These are phyloP conservation scores for Lachnellula hyalina DNA, from an alignment of 2,329 filamentous ascomycete species.

Conservation along the genomic window DNA sequence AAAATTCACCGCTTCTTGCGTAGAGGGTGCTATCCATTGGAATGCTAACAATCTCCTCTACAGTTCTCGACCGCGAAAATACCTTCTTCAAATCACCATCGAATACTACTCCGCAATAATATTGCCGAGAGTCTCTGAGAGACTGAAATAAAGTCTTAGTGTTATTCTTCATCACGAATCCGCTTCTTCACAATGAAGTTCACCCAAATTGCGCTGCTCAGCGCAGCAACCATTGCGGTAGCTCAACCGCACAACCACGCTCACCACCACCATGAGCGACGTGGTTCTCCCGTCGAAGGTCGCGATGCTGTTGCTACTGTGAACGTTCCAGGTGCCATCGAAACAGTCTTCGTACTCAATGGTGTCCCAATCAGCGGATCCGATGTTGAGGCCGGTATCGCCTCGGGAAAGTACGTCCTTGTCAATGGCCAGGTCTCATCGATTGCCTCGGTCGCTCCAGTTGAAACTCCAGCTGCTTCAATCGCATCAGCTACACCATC, in stretches of 20 bases:
- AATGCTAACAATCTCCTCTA: constrained; percentile 19
- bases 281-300: constrained; percentile 45
- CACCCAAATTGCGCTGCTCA: constrained; percentile 23
- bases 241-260: constrained; percentile 57
- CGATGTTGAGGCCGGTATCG: constrained; percentile 67
- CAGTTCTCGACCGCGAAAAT: constrained; percentile 11
- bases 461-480: constrained; percentile 32
- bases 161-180: constrained; percentile 25
- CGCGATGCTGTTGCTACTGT: constrained; percentile 34
- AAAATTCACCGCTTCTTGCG: not conserved
- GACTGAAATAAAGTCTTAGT: constrained; percentile 5
- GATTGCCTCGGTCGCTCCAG: constrained; percentile 40
- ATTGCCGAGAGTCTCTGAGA: constrained; percentile 16
- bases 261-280: constrained; percentile 55
- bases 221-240: constrained; percentile 42
- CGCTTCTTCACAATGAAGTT: constrained; percentile 33
- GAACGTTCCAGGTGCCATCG: constrained; percentile 52
- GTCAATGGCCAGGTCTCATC: constrained; percentile 46
- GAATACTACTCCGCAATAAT: constrained; percentile 2
- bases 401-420: constrained; percentile 63
- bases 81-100: constrained; percentile 9
- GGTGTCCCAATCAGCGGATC: constrained; percentile 53
- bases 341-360: constrained; percentile 67
- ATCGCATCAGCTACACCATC: constrained; percentile 25
- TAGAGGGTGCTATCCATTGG: not conserved